Evolutionary conservation across 805 yeast genomes (phyloP).

Genomic region (Kodamaea hsintzibuensis): DNA sequence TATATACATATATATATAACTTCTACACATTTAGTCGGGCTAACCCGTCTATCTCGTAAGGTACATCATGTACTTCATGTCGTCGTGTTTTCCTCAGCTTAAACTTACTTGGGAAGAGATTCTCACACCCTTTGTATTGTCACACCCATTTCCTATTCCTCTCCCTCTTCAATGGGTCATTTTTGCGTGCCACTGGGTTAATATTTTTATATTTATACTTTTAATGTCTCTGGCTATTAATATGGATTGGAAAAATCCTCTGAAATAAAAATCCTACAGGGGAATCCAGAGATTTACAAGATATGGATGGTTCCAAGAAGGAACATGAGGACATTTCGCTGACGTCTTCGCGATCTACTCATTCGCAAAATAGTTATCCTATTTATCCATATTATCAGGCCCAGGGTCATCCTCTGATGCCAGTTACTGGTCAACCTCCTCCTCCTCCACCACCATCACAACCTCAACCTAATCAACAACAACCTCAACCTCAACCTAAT

Average conservation of each 20-base stretch:
- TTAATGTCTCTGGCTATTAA: neutral
- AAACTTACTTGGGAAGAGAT: neutral
- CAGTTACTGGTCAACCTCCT: too few species aligned
- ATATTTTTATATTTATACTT: neutral
- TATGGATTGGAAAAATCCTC: neutral
- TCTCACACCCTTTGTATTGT: neutral
- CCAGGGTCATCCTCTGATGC: neutral
- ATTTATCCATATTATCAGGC: neutral
- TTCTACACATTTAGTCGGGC: neutral
- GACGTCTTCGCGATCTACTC: constrained; percentile 1
- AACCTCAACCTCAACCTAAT: neutral
- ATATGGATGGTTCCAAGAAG: constrained; percentile 1
- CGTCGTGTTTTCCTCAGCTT: neutral
- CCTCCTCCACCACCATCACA: neutral
- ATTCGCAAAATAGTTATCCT: neutral
- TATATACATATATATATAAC: too few species aligned
- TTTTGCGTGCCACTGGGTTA: neutral
- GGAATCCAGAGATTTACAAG: too few species aligned
- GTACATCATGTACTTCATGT: neutral
- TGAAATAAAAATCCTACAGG: neutral
- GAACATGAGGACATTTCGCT: constrained; percentile 3
- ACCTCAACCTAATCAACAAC: neutral
- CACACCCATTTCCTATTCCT: neutral
- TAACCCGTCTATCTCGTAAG: neutral
- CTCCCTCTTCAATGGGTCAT: neutral